phyloP scores from a whole-genome alignment of 768 basidiomycete species.

The Tylopilus balloui region DNA sequence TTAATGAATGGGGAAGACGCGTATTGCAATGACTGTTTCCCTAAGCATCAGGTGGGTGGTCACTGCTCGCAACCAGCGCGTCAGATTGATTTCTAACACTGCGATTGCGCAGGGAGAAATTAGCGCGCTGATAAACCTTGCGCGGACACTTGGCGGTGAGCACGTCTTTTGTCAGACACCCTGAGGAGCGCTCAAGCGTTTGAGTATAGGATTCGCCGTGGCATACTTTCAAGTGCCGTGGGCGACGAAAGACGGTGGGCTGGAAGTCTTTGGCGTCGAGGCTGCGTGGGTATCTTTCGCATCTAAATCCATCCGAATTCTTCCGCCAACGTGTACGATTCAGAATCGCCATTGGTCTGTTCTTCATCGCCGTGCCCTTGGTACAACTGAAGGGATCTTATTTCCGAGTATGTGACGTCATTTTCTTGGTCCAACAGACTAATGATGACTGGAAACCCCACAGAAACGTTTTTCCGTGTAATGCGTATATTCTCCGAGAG shows the following conservation, averaged over 20 bases:
- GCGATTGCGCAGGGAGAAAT: conserved; percentile 34
- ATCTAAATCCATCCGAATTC: background rate
- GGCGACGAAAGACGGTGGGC: conserved; percentile 33
- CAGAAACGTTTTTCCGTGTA: conserved; percentile 22
- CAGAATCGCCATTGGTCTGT: conserved; percentile 33
- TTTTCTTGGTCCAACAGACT: background rate
- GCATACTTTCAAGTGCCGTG: conserved; percentile 41
- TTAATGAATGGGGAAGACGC: conserved; percentile 28
- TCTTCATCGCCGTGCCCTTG: conserved; percentile 35
- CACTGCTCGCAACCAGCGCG: no score
- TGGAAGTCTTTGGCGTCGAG: conserved; percentile 36
- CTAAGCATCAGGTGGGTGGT: conserved; percentile 25
- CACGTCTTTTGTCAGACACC: background rate
- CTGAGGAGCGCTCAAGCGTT: background rate
- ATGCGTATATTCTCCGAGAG: background rate
- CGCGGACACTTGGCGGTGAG: conserved; percentile 32
- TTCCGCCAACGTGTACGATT: background rate
- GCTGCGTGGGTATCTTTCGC: conserved; percentile 29
- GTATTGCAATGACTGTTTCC: conserved; percentile 38
- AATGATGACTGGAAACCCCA: background rate
- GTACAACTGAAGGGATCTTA: conserved; percentile 32
- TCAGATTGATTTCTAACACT: background rate
- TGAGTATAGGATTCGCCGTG: conserved; percentile 31
- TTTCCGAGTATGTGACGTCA: conserved; percentile 30
- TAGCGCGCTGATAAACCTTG: conserved; percentile 42